Evolutionary conservation across 495 filamentous ascomycete genomes (phyloP).

Genomic region (Aspergillus incahuasiensis): DNA sequence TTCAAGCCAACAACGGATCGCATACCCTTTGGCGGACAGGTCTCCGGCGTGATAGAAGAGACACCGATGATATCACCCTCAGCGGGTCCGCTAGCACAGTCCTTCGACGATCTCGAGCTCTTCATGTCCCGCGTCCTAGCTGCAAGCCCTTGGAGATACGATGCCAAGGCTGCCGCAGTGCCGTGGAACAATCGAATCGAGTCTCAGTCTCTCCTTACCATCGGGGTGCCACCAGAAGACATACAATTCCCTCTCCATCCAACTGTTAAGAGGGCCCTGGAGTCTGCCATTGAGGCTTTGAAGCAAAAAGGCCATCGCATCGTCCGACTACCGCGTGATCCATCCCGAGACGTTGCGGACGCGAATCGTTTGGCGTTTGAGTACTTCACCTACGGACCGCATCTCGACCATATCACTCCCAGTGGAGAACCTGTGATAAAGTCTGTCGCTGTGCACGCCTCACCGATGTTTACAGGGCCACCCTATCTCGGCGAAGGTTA

Average conservation of each 20-base stretch:
- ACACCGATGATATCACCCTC: conserved; percentile 37
- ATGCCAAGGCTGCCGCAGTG: conserved; percentile 10
- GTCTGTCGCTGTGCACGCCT: conserved; percentile 15
- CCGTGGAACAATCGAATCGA: conserved; percentile 14
- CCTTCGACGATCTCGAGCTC: conserved; percentile 27
- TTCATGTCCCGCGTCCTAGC: conserved; percentile 20
- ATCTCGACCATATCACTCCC: conserved; percentile 18
- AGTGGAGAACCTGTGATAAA: conserved; percentile 26
- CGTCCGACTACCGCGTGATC: conserved; percentile 26
- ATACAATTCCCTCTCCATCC: conserved; percentile 51
- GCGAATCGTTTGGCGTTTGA: conserved; percentile 27
- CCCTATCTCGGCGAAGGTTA: conserved; percentile 11
- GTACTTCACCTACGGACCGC: conserved; percentile 28
- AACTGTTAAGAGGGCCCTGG: conserved; percentile 44
- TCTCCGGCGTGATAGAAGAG: conserved; percentile 37
- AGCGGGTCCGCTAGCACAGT: conserved; percentile 39
- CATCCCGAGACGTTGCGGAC: conserved; percentile 14
- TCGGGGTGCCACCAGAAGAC: conserved; percentile 53
- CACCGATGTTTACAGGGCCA: conserved; percentile 26
- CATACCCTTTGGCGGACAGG: conserved; percentile 39
- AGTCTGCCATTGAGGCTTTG: conserved; percentile 38
- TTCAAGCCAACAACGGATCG: conserved; percentile 54
- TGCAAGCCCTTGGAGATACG: conserved; percentile 17
- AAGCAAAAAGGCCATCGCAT: conserved; percentile 39
- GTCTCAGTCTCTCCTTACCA: conserved; percentile 24